Percentiles rank a stretch among this genome's conserved stretches.
Conservation (phyloP, 768 basidiomycete genomes). For the Lactifluus hygrophoroides region DNA sequence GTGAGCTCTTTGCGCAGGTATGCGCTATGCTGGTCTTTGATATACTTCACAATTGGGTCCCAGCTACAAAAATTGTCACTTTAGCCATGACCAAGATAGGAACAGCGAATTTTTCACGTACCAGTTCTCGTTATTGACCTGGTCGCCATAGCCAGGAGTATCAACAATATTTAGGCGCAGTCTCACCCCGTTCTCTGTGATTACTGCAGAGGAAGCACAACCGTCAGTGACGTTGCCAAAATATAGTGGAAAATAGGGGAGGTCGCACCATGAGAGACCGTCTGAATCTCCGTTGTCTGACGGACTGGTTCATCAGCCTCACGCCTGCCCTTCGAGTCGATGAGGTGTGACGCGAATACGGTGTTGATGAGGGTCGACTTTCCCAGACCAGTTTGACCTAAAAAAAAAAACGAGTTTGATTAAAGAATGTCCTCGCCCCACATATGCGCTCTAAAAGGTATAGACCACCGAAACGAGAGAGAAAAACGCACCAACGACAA, state of each 20-base stretch:
- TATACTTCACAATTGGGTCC: conserved; percentile 99
- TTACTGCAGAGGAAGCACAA: conserved; percentile 43
- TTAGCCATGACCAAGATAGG: not conserved
- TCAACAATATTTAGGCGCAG: conserved; percentile 96
- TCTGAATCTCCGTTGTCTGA: conserved; percentile 95
- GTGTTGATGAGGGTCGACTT: conserved; percentile 99
- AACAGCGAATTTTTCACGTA: conserved; percentile 30
- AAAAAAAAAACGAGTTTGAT: not conserved
- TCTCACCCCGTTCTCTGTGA: conserved; percentile 92
- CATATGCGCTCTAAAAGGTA: not conserved
- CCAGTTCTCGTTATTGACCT: conserved; percentile 99
- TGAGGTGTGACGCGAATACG: conserved; percentile 96
- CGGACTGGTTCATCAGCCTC: conserved; percentile 82
- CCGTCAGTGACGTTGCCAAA: not conserved
- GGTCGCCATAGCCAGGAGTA: conserved; percentile 97
- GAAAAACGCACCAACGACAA: conserved; percentile 74
- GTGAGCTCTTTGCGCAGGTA: conserved; percentile 99
- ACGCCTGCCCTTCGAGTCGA: conserved; percentile 94
- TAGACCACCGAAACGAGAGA: not conserved
- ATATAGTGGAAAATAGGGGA: not conserved
- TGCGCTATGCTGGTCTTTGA: conserved; percentile 98
- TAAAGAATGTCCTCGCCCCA: not conserved
- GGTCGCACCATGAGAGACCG: conserved; percentile 81
- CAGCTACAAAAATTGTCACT: conserved; percentile 48
- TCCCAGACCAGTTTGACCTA: conserved; percentile 95